Base-by-base conservation (phyloP, 371 early-diverging fungal species). In the Circinella minor region DNA sequence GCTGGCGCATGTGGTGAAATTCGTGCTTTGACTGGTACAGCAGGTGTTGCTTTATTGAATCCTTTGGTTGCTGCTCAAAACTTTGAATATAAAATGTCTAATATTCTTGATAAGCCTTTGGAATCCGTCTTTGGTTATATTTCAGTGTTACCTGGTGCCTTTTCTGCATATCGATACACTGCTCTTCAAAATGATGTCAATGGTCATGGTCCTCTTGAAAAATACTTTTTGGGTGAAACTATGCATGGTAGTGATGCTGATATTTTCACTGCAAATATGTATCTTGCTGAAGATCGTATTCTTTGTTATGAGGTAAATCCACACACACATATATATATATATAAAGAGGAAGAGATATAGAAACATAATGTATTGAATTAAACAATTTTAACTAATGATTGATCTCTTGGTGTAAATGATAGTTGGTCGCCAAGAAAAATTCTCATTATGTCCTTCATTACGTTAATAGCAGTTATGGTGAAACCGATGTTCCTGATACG, bases 1-100 rank as follows among this genome's bases (percentile, higher is more conserved):
- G 98, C 91, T 47, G 98, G 98, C 34, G 98, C 98, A 17, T 98
- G 98, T 77, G 98, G 98, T 69, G 98, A 98, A 80, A 98, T 98
- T 70, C 88, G 92, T 68, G 95, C 95, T 39, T 93, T 97, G 82
- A 82, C 87, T 87, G 94, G 95, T 57, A 82, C 82, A 55, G 91
- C 81, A 67, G 91, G 89, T 75, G 74, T 84, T 55, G 88, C 90
- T 61, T 74, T 95, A 27, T 55, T 90, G 51, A 96, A 96, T 67
- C 96, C 96, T 3, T 73, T 98, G n/a, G 95, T 96, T 1, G 98
- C 97, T 8, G 91, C 74, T 2, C 95, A 95, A 74, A 93, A 94
- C 81, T 95, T 93, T 84, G 94, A 88, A 71, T 94, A 93, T 83
- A 94, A 94, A 74, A 96, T 97, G 91, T 93, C 93, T 71, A 98